Percentiles rank a stretch among this genome's conserved stretches.
These are phyloP conservation scores for Neoarthrinium moseri DNA, from an alignment of 2,329 filamentous ascomycete genomes.

Conservation along the genomic window DNA sequence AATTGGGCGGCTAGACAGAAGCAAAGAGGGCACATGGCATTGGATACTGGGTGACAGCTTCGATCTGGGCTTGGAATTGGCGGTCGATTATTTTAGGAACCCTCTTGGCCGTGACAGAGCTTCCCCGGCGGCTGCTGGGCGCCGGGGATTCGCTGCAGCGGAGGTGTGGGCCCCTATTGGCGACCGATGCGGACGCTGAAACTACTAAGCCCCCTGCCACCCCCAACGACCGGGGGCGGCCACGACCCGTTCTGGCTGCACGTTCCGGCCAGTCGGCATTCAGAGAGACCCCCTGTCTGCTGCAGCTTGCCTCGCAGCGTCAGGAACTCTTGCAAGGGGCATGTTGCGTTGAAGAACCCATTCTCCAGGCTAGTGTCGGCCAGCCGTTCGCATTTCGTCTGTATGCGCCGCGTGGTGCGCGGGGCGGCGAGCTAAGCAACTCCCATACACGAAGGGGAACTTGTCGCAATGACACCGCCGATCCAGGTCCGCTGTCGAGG, in stretches of 20 bases:
- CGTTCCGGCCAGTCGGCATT: not conserved
- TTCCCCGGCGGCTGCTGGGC: conserved; percentile 3
- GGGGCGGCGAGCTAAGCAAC: too few relatives aligned
- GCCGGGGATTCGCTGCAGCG: conserved; percentile 7
- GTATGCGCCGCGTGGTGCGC: too few relatives aligned
- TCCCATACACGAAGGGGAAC: too few relatives aligned
- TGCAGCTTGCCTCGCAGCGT: too few relatives aligned
- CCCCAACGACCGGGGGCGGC: not conserved
- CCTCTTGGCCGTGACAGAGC: conserved; percentile 2
- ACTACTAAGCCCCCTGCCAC: not conserved
- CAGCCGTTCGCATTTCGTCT: too few relatives aligned
- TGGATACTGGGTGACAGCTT: not conserved
- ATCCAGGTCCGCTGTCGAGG: too few relatives aligned
- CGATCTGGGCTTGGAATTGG: not conserved
- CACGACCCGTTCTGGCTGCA: not conserved
- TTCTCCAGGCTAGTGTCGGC: too few relatives aligned
- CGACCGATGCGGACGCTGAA: not conserved
- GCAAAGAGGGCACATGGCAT: not conserved
- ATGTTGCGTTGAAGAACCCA: too few relatives aligned
- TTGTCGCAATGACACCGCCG: too few relatives aligned
- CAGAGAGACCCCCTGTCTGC: too few relatives aligned
- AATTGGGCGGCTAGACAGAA: conserved; percentile 2
- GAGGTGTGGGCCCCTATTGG: not conserved
- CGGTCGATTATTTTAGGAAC: conserved; percentile 8
- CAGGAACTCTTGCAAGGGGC: too few relatives aligned